Evolutionary conservation across 208 protist species (phyloP), one percentile per base, ranked within the genome.

Genomic region (Wallacemonas collosoma): DNA sequence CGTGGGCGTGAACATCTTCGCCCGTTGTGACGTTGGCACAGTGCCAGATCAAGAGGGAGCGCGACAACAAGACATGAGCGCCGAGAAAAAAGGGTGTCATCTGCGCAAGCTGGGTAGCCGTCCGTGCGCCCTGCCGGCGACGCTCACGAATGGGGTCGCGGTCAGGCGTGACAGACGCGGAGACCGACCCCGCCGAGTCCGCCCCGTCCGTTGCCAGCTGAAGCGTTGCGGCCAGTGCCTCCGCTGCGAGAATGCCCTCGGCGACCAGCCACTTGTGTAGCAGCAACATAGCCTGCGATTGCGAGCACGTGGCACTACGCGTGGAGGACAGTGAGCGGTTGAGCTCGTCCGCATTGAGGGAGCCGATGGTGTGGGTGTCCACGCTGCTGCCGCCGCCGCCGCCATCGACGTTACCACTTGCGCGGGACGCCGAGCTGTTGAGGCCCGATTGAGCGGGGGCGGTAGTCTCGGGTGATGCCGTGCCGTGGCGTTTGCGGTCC

Each of bases 41-140:
- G 60, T 65, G 60, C 60, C 60, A 26, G 15, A 50, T 9, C 40
- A 93, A 73, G 2, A 95, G 47, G 12, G 79, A 70, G 44, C 90
- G 87, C 2, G 78, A 81, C 26, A 95, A 15, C 26, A 91, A 26
- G 1, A 92, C 61, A 60, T 95, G 90, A 6, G 80, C 80, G 7
- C 82, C 83, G 14, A 93, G 64, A 54, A 84, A 85, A 70, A 93
- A 95, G 0, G 83, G 82, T 6, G 67, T 51, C 1, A 79, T 39
- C 65, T 81, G 58, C 1, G 86, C 76, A 3, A 93, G 72, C 5
- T 40, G 45, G n/a, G 65, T 61, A 2, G 89, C 89, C 17, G 14
- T 48, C 11, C 0, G 43, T n/a, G 51, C 26, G 45, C 50, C 17
- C 2, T 41, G 36, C 39, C 44, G 60, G 4, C 58, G 63, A 6